Conservation (phyloP, 192 early-diverging fungal species). For the Gryganskiella cystojenkinii region DNA sequence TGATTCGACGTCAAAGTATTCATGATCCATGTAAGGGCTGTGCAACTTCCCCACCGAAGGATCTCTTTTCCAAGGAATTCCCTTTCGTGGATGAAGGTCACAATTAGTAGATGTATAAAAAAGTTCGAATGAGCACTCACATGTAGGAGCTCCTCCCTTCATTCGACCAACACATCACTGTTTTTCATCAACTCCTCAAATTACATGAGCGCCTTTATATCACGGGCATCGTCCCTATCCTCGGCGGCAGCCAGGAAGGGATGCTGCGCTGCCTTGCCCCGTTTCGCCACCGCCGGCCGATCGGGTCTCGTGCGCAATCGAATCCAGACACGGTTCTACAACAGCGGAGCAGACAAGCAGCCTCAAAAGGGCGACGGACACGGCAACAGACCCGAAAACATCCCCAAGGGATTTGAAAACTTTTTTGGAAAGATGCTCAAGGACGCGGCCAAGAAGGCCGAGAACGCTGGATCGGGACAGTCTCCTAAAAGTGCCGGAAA, state of each 20-base stretch:
- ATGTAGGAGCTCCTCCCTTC: too few species aligned
- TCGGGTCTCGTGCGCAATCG: neutral
- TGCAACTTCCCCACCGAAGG: too few species aligned
- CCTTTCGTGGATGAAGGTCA: too few species aligned
- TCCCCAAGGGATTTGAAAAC: constrained; percentile 81
- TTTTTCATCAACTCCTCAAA: neutral
- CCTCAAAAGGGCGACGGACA: constrained; percentile 25
- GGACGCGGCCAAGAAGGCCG: constrained; percentile 45
- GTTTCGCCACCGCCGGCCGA: neutral
- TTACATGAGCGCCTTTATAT: constrained; percentile 42
- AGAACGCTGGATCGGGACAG: constrained; percentile 37
- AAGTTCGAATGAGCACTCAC: too few species aligned
- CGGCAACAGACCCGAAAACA: constrained; percentile 30
- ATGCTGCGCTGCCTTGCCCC: neutral
- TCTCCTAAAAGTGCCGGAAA: constrained; percentile 19
- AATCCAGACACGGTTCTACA: constrained; percentile 1
- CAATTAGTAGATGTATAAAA: neutral
- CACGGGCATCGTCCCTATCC: constrained; percentile 26
- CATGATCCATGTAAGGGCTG: too few species aligned
- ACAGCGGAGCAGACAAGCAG: constrained; percentile 26
- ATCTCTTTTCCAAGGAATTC: too few species aligned
- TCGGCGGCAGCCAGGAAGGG: constrained; percentile 6
- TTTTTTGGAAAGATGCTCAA: constrained; percentile 70
- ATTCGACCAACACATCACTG: neutral
- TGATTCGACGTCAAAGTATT: too few species aligned